These are phyloP conservation scores for Coelastrella sp. DNA, from an alignment of 139 green algal species.

Conservation along the genomic window DNA sequence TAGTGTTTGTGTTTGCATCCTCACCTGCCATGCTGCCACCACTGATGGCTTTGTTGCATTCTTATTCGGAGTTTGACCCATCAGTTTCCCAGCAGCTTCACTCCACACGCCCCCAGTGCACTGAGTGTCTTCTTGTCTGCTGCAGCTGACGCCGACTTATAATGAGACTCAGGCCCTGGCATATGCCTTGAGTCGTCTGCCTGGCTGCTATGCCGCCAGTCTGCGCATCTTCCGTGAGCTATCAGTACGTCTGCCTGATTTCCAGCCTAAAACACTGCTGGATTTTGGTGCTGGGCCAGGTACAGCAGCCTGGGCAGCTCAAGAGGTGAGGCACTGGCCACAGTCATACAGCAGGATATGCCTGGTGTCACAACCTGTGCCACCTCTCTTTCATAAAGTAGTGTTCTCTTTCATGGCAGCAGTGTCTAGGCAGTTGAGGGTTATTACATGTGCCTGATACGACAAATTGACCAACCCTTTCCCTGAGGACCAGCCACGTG, in stretches of 20 bases:
- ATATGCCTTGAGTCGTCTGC: slow-evolving; percentile 48
- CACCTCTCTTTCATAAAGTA: too few species aligned
- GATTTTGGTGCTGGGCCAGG: slow-evolving; percentile 84
- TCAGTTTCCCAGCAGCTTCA: too few species aligned
- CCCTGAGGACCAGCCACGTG: too few species aligned
- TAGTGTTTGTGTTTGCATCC: background rate
- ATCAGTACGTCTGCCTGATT: slow-evolving; percentile 45
- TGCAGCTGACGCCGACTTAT: background rate
- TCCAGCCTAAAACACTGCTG: slow-evolving; percentile 65
- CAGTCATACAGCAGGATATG: background rate
- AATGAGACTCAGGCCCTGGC: slow-evolving; percentile 20
- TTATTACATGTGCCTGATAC: too few species aligned
- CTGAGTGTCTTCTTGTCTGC: background rate
- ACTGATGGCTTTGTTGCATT: background rate
- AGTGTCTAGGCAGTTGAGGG: background rate
- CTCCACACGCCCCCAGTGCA: too few species aligned
- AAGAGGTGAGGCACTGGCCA: slow-evolving; percentile 43
- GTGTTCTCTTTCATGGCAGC: too few species aligned
- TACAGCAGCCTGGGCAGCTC: slow-evolving; percentile 80
- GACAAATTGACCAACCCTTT: too few species aligned
- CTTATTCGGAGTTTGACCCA: background rate
- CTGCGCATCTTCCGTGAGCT: slow-evolving; percentile 43
- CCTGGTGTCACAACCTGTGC: background rate
- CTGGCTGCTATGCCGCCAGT: slow-evolving; percentile 41
- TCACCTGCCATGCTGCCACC: too few species aligned